Conservation (phyloP, 2,329 filamentous ascomycete species). For the Cercospora sesami region DNA sequence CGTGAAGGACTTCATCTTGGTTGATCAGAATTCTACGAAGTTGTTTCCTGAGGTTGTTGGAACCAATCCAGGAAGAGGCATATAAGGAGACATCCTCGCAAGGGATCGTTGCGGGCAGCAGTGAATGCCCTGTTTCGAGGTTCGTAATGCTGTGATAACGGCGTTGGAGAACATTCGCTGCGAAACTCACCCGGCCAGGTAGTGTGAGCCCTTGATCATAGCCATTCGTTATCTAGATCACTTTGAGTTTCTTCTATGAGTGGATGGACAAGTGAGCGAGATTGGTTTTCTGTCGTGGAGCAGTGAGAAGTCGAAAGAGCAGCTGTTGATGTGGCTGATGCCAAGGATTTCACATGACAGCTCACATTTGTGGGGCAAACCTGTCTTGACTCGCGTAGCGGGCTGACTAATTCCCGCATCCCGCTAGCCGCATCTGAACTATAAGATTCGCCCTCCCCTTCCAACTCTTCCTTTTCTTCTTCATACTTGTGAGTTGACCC, state of each 20-base stretch:
- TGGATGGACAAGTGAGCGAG: too few relatives aligned
- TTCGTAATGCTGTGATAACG: too few relatives aligned
- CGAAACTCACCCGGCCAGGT: too few relatives aligned
- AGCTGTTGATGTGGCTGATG: neutral
- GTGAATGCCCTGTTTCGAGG: too few relatives aligned
- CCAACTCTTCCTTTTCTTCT: neutral
- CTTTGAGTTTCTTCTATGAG: neutral
- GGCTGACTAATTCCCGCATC: neutral
- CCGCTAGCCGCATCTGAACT: neutral
- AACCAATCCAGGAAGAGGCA: too few relatives aligned
- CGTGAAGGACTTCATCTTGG: neutral
- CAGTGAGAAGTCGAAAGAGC: neutral
- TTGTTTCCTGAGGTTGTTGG: neutral
- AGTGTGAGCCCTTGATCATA: too few relatives aligned
- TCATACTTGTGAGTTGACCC: neutral
- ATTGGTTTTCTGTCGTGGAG: too few relatives aligned
- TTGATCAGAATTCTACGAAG: neutral
- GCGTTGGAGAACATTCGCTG: too few relatives aligned
- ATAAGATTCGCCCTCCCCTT: neutral
- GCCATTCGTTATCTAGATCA: too few relatives aligned
- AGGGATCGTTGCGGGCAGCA: too few relatives aligned
- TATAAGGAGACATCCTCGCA: too few relatives aligned
- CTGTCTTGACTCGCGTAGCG: neutral
- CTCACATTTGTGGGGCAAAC: neutral
- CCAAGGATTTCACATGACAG: neutral